A percentile compares a stretch with the other conserved stretches of the same genome.
Conservation (phyloP, 2,329 filamentous ascomycete genomes). For the Xylariaceae sp. region DNA sequence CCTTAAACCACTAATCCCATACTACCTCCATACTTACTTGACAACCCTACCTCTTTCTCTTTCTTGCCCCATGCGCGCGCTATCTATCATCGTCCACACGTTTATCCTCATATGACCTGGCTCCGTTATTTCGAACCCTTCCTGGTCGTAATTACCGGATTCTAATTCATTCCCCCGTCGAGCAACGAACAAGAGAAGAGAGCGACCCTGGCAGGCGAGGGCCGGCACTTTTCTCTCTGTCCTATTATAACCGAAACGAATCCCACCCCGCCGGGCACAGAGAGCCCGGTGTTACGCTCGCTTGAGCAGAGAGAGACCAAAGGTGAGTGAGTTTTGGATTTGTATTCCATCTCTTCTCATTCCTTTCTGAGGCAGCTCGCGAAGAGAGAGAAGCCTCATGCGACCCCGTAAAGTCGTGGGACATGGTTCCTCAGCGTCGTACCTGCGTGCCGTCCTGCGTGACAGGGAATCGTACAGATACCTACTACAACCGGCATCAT, state of each 20-base stretch:
- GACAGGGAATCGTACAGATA: not conserved
- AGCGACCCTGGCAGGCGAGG: no score
- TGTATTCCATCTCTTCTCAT: not conserved
- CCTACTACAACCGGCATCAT: not conserved
- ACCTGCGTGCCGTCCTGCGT: not conserved
- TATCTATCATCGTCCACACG: constrained; percentile 1
- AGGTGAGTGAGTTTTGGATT: not conserved
- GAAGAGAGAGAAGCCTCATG: not conserved
- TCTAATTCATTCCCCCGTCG: constrained; percentile 4
- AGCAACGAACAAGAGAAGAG: not conserved
- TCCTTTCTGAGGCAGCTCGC: not conserved
- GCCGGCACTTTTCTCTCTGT: no score
- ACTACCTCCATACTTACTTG: no score
- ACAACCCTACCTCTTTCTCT: not conserved
- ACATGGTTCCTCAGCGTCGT: not conserved
- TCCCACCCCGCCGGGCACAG: no score
- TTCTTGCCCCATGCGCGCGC: constrained; percentile 2
- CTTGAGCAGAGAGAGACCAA: no score
- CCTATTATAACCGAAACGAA: no score
- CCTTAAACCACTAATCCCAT: not conserved
- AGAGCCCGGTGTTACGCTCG: no score
- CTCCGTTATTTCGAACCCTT: constrained; percentile 5
- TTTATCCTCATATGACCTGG: constrained; percentile 7
- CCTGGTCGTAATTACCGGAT: not conserved
- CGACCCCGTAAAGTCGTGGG: not conserved